These are phyloP conservation scores for Paraglomus occultum DNA, from an alignment of 192 early-diverging fungal genomes.

Conservation along the genomic window DNA sequence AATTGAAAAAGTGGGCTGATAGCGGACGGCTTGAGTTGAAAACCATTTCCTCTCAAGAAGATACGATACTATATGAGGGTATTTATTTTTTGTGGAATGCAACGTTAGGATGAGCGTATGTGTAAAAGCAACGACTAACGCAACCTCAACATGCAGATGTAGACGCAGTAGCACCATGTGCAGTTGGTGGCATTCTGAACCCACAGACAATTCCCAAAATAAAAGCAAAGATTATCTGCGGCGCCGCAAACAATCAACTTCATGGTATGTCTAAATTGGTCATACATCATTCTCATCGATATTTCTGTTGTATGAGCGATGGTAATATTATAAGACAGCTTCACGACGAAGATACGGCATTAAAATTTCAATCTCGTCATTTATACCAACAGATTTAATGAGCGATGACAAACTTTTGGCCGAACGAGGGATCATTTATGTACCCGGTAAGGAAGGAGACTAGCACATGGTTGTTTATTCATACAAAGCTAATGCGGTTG, in stretches of 20 bases:
- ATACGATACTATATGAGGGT: slow-evolving; percentile 36
- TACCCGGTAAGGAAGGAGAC: slow-evolving; percentile 30
- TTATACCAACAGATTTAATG: slow-evolving; percentile 24
- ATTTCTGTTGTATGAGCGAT: not conserved
- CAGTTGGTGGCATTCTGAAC: slow-evolving; percentile 43
- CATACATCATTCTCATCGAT: no score
- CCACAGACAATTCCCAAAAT: slow-evolving; percentile 36
- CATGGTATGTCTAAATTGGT: slow-evolving; percentile 8
- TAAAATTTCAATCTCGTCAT: not conserved
- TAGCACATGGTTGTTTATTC: no score
- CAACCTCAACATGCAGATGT: slow-evolving; percentile 27
- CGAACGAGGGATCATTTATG: slow-evolving; percentile 40
- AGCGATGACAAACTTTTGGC: slow-evolving; percentile 37
- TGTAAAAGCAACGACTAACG: no score
- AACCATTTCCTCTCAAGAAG: not conserved
- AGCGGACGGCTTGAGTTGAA: slow-evolving; percentile 7
- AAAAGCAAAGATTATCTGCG: slow-evolving; percentile 41
- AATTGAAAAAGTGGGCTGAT: slow-evolving; percentile 13
- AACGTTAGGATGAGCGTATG: no score
- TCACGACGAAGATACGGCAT: not conserved
- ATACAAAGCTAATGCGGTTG: no score
- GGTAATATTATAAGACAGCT: not conserved
- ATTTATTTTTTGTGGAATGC: not conserved
- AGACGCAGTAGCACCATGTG: slow-evolving; percentile 45
- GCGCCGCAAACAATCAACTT: slow-evolving; percentile 51